A percentile compares a stretch with the other conserved stretches of the same genome.
Conservation (phyloP, 2,329 filamentous ascomycete genomes). For the Ceratocystis smalleyi region DNA sequence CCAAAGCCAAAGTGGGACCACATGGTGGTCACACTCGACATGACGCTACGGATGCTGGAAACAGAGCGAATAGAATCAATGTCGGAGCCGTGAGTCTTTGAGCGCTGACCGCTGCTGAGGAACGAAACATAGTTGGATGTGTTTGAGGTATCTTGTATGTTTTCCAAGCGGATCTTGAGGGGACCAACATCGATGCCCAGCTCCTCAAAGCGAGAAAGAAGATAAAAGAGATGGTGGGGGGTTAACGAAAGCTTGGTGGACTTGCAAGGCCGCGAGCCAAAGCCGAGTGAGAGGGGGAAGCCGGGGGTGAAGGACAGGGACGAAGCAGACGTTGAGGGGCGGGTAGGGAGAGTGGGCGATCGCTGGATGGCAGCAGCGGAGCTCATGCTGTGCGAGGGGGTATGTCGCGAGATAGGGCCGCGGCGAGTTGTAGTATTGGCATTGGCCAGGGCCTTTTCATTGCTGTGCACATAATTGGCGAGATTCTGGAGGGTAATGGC, state of each 20-base stretch:
- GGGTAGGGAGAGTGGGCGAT: constrained; percentile 42
- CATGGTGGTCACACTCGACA: constrained; percentile 88
- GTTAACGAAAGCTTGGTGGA: constrained; percentile 84
- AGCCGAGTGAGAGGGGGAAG: constrained; percentile 72
- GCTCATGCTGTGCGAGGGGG: constrained; percentile 48
- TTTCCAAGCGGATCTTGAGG: constrained; percentile 92
- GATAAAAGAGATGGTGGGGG: constrained; percentile 90
- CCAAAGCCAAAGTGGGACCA: constrained; percentile 81
- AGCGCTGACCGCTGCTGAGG: constrained; percentile 65
- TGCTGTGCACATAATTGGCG: constrained; percentile 86
- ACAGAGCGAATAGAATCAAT: constrained; percentile 87
- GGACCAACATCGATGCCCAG: constrained; percentile 79
- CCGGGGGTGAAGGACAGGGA: constrained; percentile 66
- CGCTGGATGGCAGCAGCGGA: constrained; percentile 37
- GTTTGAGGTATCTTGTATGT: constrained; percentile 73
- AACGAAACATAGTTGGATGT: constrained; percentile 94
- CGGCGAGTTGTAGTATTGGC: constrained; percentile 66
- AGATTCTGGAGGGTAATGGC: constrained; percentile 53
- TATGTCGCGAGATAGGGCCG: constrained; percentile 53
- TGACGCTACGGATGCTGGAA: constrained; percentile 89
- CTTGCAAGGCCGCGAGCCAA: constrained; percentile 72
- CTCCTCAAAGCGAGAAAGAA: constrained; percentile 89
- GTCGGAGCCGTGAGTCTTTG: constrained; percentile 65
- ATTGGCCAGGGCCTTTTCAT: constrained; percentile 94
- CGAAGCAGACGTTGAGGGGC: constrained; percentile 50